Percentiles rank a stretch among this genome's conserved stretches.
phyloP scores from a whole-genome alignment of 371 early-diverging fungal genomes.

The Conidiobolus incongruus region DNA sequence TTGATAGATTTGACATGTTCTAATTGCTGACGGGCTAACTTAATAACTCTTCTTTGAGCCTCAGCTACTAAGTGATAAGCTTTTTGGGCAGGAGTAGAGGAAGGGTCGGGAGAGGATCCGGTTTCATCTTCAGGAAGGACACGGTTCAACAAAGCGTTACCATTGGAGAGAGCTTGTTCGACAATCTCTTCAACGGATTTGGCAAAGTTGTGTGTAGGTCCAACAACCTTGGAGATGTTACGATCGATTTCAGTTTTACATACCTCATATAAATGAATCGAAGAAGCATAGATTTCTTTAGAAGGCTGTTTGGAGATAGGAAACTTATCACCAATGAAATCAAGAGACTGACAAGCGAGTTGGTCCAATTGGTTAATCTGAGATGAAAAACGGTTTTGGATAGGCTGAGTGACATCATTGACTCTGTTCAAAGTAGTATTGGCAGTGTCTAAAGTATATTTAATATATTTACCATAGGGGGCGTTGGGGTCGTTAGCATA shows the following conservation, averaged over 20 bases:
- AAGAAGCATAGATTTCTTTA: slow-evolving; percentile 17
- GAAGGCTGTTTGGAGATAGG: slow-evolving; percentile 33
- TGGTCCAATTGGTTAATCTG: slow-evolving; percentile 21
- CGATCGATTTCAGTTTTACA: slow-evolving; percentile 15
- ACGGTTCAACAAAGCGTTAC: slow-evolving; percentile 1
- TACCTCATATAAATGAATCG: too few species aligned
- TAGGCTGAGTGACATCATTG: slow-evolving; percentile 11
- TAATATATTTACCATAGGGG: slow-evolving; percentile 13
- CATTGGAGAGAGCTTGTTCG: neutral
- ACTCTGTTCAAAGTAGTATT: neutral
- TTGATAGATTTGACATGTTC: neutral
- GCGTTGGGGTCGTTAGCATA: slow-evolving; percentile 14
- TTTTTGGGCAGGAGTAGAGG: neutral
- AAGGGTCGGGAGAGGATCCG: too few species aligned
- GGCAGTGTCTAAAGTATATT: neutral
- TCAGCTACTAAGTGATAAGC: neutral
- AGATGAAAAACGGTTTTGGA: slow-evolving; percentile 20
- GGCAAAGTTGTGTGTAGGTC: neutral
- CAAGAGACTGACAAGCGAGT: slow-evolving; percentile 32
- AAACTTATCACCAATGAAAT: slow-evolving; percentile 26
- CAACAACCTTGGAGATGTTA: neutral
- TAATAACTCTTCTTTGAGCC: neutral
- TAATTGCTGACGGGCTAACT: neutral
- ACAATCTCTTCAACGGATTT: neutral
- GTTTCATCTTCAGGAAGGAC: too few species aligned